phyloP scores from a whole-genome alignment of 1,284 basidiomycete species.

The Papiliotrema fonsecae region DNA sequence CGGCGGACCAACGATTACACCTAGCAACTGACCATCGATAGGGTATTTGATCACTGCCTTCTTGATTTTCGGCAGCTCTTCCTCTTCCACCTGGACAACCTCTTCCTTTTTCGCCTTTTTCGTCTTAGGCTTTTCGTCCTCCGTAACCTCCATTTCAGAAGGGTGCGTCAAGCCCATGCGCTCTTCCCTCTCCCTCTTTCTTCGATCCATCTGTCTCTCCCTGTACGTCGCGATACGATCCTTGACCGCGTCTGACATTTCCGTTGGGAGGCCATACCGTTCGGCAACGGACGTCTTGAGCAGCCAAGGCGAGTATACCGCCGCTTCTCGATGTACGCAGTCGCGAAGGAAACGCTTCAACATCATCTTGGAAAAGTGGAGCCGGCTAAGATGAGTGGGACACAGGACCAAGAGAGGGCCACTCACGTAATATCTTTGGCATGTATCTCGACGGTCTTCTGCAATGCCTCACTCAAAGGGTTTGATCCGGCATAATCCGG shows the following conservation, averaged over 20 bases:
- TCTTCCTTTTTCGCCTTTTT: constrained; percentile 55
- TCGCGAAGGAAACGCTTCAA: constrained; percentile 93
- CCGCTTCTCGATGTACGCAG: constrained; percentile 82
- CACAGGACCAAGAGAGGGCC: neutral
- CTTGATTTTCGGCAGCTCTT: constrained; percentile 51
- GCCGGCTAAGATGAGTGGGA: neutral
- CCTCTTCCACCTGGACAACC: constrained; percentile 23
- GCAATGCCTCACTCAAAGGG: no score
- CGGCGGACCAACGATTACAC: constrained; percentile 12
- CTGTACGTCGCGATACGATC: constrained; percentile 72
- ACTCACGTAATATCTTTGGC: constrained; percentile 72
- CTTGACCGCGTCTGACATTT: constrained; percentile 79
- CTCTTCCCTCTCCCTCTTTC: constrained; percentile 58
- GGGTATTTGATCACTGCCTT: constrained; percentile 77
- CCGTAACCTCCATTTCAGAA: constrained; percentile 52
- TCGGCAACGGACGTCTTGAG: constrained; percentile 80
- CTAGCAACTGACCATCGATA: constrained; percentile 50
- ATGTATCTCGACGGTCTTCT: constrained; percentile 80
- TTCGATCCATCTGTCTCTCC: constrained; percentile 80
- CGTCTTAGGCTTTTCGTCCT: constrained; percentile 54
- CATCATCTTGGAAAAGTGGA: constrained; percentile 87
- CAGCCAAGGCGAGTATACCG: constrained; percentile 89
- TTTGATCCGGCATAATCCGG: constrained; percentile 19
- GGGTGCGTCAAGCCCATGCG: constrained; percentile 52
- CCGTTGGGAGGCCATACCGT: constrained; percentile 73